A percentile compares a stretch with the other conserved stretches of the same genome.
Conservation (phyloP, 2,329 filamentous ascomycete genomes). For the Alternaria infectoria region DNA sequence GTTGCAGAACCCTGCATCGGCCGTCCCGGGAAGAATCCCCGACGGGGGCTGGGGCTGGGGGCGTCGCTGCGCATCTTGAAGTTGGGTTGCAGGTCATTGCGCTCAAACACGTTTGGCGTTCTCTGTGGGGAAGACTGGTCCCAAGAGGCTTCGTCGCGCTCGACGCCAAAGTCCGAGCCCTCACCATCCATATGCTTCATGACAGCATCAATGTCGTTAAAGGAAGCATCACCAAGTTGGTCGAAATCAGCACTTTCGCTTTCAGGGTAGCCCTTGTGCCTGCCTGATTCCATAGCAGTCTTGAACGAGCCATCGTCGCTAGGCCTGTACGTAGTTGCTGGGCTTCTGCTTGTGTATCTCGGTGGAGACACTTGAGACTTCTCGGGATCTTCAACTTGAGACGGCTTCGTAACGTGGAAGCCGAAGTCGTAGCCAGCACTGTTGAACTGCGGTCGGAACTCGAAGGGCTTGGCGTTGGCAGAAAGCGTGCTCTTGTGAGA, state of each 20-base stretch:
- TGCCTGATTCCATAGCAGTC: constrained; percentile 44
- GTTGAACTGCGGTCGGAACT: constrained; percentile 48
- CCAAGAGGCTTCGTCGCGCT: constrained; percentile 62
- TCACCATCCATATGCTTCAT: constrained; percentile 83
- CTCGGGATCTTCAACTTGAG: constrained; percentile 33
- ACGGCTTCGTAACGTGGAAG: constrained; percentile 49
- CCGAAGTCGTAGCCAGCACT: constrained; percentile 45
- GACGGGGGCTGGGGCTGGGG: constrained; percentile 73
- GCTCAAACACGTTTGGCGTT: constrained; percentile 43
- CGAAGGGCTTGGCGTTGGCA: constrained; percentile 73
- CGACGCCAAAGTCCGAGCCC: constrained; percentile 76
- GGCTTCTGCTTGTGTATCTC: constrained; percentile 42
- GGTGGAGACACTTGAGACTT: constrained; percentile 25
- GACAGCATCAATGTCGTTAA: constrained; percentile 88
- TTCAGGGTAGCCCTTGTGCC: constrained; percentile 43
- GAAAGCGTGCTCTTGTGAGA: constrained; percentile 64
- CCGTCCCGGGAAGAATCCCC: constrained; percentile 46
- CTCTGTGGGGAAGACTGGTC: constrained; percentile 42
- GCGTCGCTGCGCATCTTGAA: constrained; percentile 68
- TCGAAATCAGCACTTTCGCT: constrained; percentile 48
- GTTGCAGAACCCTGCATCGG: constrained; percentile 43
- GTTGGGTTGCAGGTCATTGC: constrained; percentile 39
- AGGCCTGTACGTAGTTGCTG: constrained; percentile 49
- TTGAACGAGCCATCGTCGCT: constrained; percentile 50
- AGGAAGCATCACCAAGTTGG: constrained; percentile 56